phyloP scores from a whole-genome alignment of 306 rosid genomes.

The Crotalaria pallida region DNA sequence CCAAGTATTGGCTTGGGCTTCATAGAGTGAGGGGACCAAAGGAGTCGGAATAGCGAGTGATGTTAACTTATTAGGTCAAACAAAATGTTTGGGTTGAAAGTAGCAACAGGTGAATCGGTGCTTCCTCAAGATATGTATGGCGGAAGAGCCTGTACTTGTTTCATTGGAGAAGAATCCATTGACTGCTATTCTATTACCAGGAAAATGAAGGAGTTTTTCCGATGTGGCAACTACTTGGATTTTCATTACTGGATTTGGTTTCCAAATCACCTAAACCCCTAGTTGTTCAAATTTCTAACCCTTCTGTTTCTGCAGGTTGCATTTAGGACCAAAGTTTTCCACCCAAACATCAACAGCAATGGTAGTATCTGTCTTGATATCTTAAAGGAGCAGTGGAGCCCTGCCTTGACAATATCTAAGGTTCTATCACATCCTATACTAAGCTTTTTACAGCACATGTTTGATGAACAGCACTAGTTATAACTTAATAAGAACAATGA shows the following conservation, averaged over 20 bases:
- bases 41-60: not conserved
- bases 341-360: slow-evolving; percentile 90
- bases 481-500: not conserved
- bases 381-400: slow-evolving; percentile 86
- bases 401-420: slow-evolving; percentile 81
- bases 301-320: slow-evolving; percentile 52
- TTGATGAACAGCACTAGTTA: not conserved
- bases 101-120: not conserved
- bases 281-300: not conserved
- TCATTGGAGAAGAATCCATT: not conserved
- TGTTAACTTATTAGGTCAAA: not conserved
- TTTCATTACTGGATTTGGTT: not conserved
- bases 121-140: not conserved
- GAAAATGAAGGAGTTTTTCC: slow-evolving; percentile 3
- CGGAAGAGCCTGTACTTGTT: not conserved
- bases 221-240: not conserved
- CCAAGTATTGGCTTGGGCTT: not conserved
- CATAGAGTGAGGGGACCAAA: not conserved
- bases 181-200: not conserved
- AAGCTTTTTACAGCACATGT: not conserved
- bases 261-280: not conserved
- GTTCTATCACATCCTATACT: slow-evolving; percentile 37
- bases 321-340: slow-evolving; percentile 80
- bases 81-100: not conserved
- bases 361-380: slow-evolving; percentile 88